Evolutionary conservation across 768 basidiomycete genomes (phyloP).

Genomic region (Boletus fagicola): DNA sequence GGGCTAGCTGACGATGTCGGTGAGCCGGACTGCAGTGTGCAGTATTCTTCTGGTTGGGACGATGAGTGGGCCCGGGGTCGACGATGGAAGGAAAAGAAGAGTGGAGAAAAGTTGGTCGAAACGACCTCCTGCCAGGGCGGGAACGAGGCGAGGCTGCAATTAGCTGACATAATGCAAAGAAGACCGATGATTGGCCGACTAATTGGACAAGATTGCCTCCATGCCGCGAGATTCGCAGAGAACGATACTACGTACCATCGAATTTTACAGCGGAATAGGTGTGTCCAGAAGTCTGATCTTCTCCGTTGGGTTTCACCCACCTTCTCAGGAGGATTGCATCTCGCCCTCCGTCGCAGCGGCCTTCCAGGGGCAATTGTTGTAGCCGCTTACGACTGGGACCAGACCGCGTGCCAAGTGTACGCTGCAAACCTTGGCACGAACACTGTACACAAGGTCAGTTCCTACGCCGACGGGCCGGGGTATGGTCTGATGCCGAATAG

Average conservation of each 20-base stretch:
- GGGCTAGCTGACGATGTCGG: not conserved
- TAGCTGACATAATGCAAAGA: slow-evolving; percentile 19
- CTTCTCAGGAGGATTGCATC: slow-evolving; percentile 64
- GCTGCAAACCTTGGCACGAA: slow-evolving; percentile 51
- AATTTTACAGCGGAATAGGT: slow-evolving; percentile 86
- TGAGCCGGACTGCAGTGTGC: not conserved
- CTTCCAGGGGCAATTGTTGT: slow-evolving; percentile 46
- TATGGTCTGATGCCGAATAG: slow-evolving; percentile 28
- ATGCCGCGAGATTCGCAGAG: slow-evolving; percentile 8
- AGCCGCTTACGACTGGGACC: slow-evolving; percentile 85
- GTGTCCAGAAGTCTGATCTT: slow-evolving; percentile 1
- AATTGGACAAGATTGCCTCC: slow-evolving; percentile 1
- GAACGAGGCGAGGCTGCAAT: slow-evolving; percentile 19
- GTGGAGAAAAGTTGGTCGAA: slow-evolving; percentile 4
- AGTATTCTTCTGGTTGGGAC: not conserved
- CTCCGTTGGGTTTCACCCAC: slow-evolving; percentile 1
- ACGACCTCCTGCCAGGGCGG: not conserved
- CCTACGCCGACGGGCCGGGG: not conserved
- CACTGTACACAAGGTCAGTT: slow-evolving; percentile 39
- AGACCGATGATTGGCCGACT: slow-evolving; percentile 7
- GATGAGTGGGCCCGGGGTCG: not conserved
- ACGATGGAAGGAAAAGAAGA: slow-evolving; percentile 3
- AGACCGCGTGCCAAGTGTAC: slow-evolving; percentile 69
- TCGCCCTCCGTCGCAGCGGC: slow-evolving; percentile 55
- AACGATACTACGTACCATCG: slow-evolving; percentile 34